These are phyloP conservation scores for Yamadazyma diddensiae DNA, from an alignment of 1,139 yeast species.

Conservation along the genomic window DNA sequence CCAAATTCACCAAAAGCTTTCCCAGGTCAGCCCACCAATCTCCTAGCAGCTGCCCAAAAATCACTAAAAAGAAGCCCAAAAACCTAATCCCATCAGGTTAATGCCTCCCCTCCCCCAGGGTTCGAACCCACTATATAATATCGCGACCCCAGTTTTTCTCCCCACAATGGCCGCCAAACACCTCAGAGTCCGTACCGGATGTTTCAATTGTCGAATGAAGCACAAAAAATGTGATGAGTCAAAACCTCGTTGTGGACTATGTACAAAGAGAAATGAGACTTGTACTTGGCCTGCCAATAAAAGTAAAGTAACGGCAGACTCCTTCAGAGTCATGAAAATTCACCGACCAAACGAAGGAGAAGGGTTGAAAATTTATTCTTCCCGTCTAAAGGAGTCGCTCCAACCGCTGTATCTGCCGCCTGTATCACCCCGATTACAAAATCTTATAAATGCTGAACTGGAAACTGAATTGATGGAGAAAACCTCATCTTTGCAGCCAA, in stretches of 20 bases:
- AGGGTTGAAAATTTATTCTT: slow-evolving; percentile 14
- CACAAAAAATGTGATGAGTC: slow-evolving; percentile 46
- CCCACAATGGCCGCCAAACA: slow-evolving; percentile 12
- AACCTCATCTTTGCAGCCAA: too few species aligned
- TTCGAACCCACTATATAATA: background rate
- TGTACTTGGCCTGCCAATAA: slow-evolving; percentile 35
- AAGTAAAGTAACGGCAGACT: slow-evolving; percentile 10
- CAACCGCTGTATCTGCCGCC: slow-evolving; percentile 1
- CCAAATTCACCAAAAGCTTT: too few species aligned
- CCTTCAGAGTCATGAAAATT: slow-evolving; percentile 13
- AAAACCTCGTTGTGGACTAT: slow-evolving; percentile 38
- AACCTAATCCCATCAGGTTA: too few species aligned
- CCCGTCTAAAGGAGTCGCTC: slow-evolving; percentile 14
- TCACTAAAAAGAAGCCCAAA: too few species aligned
- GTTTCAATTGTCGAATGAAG: slow-evolving; percentile 40
- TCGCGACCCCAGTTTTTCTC: slow-evolving; percentile 1
- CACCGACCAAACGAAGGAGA: slow-evolving; percentile 7
- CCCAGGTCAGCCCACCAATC: too few species aligned
- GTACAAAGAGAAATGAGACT: slow-evolving; percentile 24
- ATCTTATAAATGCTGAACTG: too few species aligned
- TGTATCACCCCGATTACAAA: too few species aligned
- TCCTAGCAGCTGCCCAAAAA: too few species aligned
- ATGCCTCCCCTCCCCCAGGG: too few species aligned
- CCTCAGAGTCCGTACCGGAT: slow-evolving; percentile 40
- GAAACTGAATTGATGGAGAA: too few species aligned